phyloP scores from a whole-genome alignment of 129 eudicot species.

The Flaveria trinervia region DNA sequence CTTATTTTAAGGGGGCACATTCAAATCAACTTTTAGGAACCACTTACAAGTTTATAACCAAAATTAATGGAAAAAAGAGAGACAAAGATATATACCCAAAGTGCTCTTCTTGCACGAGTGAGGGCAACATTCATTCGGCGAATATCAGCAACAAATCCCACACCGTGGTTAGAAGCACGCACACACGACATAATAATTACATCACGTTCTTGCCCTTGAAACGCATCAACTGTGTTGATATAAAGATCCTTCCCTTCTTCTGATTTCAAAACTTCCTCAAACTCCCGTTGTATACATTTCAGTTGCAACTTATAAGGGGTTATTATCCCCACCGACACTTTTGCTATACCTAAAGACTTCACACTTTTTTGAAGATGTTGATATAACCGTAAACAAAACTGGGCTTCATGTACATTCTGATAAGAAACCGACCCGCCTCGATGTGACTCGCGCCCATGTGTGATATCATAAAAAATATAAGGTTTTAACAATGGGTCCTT shows the following conservation, averaged over 20 bases:
- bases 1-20: neutral
- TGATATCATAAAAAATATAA: slow-evolving; percentile 77
- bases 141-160: slow-evolving; percentile 96
- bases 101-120: slow-evolving; percentile 91
- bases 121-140: slow-evolving; percentile 98
- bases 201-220: slow-evolving; percentile 99
- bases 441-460: slow-evolving; percentile 93
- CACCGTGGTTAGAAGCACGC: slow-evolving; percentile 92
- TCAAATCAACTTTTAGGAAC: neutral
- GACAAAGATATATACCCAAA: slow-evolving; percentile 53
- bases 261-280: slow-evolving; percentile 76
- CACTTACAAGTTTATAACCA: neutral
- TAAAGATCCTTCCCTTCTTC: slow-evolving; percentile 87
- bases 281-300: slow-evolving; percentile 91
- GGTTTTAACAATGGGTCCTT: slow-evolving; percentile 78
- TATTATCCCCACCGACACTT: slow-evolving; percentile 89
- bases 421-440: slow-evolving; percentile 92
- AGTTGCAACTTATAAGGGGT: slow-evolving; percentile 95
- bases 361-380: slow-evolving; percentile 87
- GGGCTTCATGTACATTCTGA: slow-evolving; percentile 91
- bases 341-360: slow-evolving; percentile 57
- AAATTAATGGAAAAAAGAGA: neutral
- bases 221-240: slow-evolving; percentile 95
- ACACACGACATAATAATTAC: slow-evolving; percentile 99
- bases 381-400: slow-evolving; percentile 77